Base-by-base conservation (phyloP, 2,329 filamentous ascomycete genomes). In the Scedosporium minutisporum region DNA sequence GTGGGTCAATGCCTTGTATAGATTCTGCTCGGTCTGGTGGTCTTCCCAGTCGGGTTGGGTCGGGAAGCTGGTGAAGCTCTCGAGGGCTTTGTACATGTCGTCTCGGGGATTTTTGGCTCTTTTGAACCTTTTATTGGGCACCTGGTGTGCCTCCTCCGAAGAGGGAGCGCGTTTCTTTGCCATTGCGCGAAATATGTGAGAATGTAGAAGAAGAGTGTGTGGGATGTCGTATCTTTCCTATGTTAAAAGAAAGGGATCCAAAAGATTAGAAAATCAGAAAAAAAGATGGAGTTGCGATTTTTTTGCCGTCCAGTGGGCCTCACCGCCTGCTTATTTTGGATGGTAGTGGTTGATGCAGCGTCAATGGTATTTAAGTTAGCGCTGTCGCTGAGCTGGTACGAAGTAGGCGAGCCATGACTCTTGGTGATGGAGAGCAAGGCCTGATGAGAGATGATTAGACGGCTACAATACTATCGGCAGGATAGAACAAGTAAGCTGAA, bases 41-140 rank as follows among this genome's bases (percentile, higher is more conserved):
- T 61, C 60, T 42, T 57, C 60, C 27, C 33, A 61, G 48, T 55
- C 48, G 25, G 60, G 60, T 12, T 38, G 60, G 48, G 18, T 41
- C 29, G 60, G 60, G 33, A 61, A 61, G 27, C 18, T 25, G 3
- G 48, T 57, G 48, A 61, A 61, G 60, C 18, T 42, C 6, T 61
- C 60, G 16, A 61, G 25, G 60, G 48, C 48, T 23, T 61, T 61
- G 60, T 61, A 29, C 60, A 61, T 61, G 29, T 27, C 60, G 29
- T 61, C 60, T 16, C 60, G 60, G 10, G 60, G 60, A n/a, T 61
- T 61, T 48, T 61, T 61, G 16, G 60, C 60, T 33, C 60, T 46
- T 48, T 23, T 61, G 27, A 57, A 55, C 27, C 60, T 29, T 33
- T 61, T 61, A 21, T 41, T 61, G n/a, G 60, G 60, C 33, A 57